Base-by-base conservation (phyloP, 768 basidiomycete species). In the Coprinopsis marcescibilis region DNA sequence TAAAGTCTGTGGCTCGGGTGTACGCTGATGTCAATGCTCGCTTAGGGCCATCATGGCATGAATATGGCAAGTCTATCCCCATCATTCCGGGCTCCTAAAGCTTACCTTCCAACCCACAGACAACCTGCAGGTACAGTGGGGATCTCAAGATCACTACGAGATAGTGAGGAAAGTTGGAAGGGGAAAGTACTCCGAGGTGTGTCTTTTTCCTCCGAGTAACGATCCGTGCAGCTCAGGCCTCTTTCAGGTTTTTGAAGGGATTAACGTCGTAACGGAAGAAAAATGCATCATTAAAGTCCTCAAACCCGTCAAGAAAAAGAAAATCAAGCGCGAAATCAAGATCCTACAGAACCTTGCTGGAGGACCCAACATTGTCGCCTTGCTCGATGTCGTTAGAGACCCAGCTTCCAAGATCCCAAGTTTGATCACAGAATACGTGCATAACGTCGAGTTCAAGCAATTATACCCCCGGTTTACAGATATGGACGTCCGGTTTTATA, bases 241-340 rank as follows among this genome's bases (percentile, higher is more conserved):
- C 50, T 34, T 45, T 3, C 57, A 90, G 89, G 89, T 91, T 49
- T 95, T 95, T 56, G 92, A 95, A 66, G 93, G 93, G 5, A 81
- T 95, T 59, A 89, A 94, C 63, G 82, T 92, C 51, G 81, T 87
- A 43, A 86, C 84, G 51, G 88, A 91, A 57, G 87, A 89, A 67
- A 94, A 94, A 68, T 94, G 92, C 65, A 95, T 95, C 66, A 93
- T 98, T 72, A 98, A 98, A 66, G 95, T 98, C 25, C 76, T 98
- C 55, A 98, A 98, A 66, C 95, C 95, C 0, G 94, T 98, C 32
- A 98, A 98, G 78, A 97, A 98, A 81, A 98, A 98, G 81, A 98
- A 98, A 72, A 97, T 97, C 69, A 97, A 97, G 71, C 79, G 95
- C 53, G 95, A 98, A 70, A 96, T 98, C 65, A 97, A 97, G 75